Evolutionary conservation across 192 early-diverging fungal genomes (phyloP).

Genomic region (Coemansia sp.): DNA sequence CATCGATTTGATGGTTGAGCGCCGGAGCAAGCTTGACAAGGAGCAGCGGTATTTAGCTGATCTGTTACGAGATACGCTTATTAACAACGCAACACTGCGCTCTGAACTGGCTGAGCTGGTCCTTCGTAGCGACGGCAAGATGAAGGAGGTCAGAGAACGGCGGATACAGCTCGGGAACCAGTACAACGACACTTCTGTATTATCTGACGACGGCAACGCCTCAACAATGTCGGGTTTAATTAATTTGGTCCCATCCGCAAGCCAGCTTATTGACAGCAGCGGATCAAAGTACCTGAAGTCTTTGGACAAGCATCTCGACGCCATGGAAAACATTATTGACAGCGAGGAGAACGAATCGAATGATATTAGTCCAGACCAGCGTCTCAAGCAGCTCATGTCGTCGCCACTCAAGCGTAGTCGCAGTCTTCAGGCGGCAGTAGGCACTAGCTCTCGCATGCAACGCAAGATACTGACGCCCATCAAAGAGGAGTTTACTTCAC

Average conservation of each 20-base stretch:
- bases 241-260: conserved; percentile 35
- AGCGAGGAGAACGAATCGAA: conserved; percentile 9
- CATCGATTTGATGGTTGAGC: conserved; percentile 10
- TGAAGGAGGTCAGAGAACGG: conserved; percentile 25
- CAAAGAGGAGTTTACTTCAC: conserved; percentile 19
- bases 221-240: conserved; percentile 32
- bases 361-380: background rate
- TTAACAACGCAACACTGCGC: conserved; percentile 36
- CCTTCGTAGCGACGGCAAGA: conserved; percentile 32
- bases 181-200: conserved; percentile 6
- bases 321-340: conserved; percentile 39
- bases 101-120: conserved; percentile 23
- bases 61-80: conserved; percentile 26
- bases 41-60: conserved; percentile 35
- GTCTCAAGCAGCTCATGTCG: background rate
- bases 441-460: conserved; percentile 3
- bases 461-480: conserved; percentile 43
- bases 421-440: conserved; percentile 6
- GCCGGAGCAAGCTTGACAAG: conserved; percentile 20
- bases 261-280: conserved; percentile 41
- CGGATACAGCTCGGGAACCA: background rate
- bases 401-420: conserved; percentile 12
- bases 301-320: conserved; percentile 41
- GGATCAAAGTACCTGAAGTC: conserved; percentile 16
- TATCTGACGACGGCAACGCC: conserved; percentile 24